Base-by-base conservation (phyloP, 192 early-diverging fungal species). In the Mortierella claussenii region DNA sequence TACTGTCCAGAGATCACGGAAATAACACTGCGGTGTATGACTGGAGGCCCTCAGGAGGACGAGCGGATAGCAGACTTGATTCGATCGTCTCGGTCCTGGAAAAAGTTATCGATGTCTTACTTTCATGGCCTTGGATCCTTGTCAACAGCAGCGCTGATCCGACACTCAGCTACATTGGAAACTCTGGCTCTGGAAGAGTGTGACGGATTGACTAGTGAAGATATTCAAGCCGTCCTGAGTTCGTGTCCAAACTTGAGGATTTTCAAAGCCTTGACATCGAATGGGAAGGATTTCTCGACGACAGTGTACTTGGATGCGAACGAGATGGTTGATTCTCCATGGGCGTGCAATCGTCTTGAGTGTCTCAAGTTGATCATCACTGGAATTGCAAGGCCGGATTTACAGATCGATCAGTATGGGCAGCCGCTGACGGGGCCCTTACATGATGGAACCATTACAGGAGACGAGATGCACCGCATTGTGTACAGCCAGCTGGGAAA, bases 271-370 rank as follows among this genome's bases (percentile, higher is more conserved):
- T 60, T 75, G 63, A 75, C 71, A 10, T 65, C 62, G 26, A 75
- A 65, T 21, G 63, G 71, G 10, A 27, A 27, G 33, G 26, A 46
- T 3, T 75, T 75, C 27, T 54, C 56, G 17, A 75, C 63, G 33
- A 66, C 71, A 7, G 63, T 75, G 3, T 75, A 75, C 42, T 45
- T 75, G 55, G 71, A 75, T 55, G 71, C 57, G 23, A 45, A 42
- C 1, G 71, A 75, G 40, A 65, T 75, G 63, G 26, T 75, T 6
- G 49, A 65, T 26, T 65, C 62, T 1, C 71, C 71, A 0, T 75
- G 71, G 71, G 51, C 53, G 4, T 75, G 71, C 47, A 28, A 55
- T 7, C 2, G 26, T 2, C 51, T 75, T 8, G 71, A 66, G 57
- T 46, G 31, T 3, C 50, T 75, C 20, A 75, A 66, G 27, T 21